Percentiles rank a stretch among this genome's conserved stretches.
phyloP scores from a whole-genome alignment of 2,329 filamentous ascomycete genomes.

The Incumbomyces delicatus region DNA sequence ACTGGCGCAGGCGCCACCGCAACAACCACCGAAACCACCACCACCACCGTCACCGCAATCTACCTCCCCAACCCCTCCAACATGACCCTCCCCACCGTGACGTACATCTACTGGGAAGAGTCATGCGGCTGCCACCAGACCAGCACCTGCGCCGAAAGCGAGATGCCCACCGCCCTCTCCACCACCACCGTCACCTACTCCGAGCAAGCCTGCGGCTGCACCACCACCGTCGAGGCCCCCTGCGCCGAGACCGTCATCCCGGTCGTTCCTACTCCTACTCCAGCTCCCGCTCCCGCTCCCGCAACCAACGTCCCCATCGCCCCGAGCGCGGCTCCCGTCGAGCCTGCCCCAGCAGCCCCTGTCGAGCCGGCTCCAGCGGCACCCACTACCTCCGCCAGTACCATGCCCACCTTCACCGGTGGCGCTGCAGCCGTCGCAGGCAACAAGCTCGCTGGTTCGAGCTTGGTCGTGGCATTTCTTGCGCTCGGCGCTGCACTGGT shows the following conservation, averaged over 20 bases:
- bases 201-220: conserved; percentile 15
- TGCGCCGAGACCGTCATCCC: conserved; percentile 16
- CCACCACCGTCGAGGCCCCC: conserved; percentile 11
- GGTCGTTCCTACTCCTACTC: neutral
- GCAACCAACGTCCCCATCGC: neutral
- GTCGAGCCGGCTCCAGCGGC: conserved; percentile 5
- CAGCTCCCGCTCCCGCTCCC: neutral
- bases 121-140: conserved; percentile 4
- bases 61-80: neutral
- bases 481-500: conserved; percentile 9
- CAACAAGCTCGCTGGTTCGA: conserved; percentile 5
- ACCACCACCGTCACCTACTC: conserved; percentile 15
- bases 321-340: conserved; percentile 6
- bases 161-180: neutral
- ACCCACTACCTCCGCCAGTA: neutral
- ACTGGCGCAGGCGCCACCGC: neutral
- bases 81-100: neutral
- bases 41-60: conserved; percentile 1
- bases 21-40: neutral
- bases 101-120: conserved; percentile 6
- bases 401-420: conserved; percentile 9
- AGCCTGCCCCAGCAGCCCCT: conserved; percentile 7
- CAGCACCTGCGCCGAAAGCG: neutral
- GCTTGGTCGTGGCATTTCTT: conserved; percentile 6
- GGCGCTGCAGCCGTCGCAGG: conserved; percentile 9